phyloP scores from a whole-genome alignment of 352 stramenopile species.

The Albugo candida region DNA sequence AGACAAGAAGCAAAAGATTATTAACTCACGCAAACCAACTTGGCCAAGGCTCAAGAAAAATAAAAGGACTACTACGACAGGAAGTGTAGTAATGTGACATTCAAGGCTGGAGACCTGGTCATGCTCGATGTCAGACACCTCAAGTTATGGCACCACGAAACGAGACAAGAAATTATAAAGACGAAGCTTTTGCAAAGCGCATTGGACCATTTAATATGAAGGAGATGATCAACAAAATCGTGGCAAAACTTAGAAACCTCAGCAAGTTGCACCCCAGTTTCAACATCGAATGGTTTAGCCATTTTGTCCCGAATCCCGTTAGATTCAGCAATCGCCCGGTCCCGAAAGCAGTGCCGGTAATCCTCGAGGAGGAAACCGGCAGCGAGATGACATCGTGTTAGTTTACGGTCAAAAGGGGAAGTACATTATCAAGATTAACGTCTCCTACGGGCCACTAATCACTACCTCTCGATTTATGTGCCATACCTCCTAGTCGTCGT shows the following conservation, averaged over 20 bases:
- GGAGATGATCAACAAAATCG: background rate
- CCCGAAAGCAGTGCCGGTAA: no score
- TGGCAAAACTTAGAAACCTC: background rate
- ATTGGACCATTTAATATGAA: background rate
- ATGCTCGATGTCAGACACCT: no score
- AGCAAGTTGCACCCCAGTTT: background rate
- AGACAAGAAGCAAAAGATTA: background rate
- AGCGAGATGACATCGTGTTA: no score
- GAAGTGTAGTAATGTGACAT: background rate
- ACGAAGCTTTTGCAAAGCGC: background rate
- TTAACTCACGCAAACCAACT: background rate
- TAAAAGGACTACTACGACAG: background rate
- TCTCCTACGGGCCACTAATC: no score
- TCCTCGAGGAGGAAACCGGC: no score
- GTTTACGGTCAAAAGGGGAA: no score
- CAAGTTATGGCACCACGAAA: no score
- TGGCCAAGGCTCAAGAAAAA: background rate
- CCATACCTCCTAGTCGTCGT: no score
- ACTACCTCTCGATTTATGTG: no score
- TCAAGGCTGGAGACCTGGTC: background rate
- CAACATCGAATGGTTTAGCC: background rate
- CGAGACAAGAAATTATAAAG: no score
- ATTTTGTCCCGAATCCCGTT: background rate
- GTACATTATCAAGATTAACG: no score
- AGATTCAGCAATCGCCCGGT: background rate